phyloP scores from a whole-genome alignment of 495 filamentous ascomycete species.

The Aspergillus cavernicola region DNA sequence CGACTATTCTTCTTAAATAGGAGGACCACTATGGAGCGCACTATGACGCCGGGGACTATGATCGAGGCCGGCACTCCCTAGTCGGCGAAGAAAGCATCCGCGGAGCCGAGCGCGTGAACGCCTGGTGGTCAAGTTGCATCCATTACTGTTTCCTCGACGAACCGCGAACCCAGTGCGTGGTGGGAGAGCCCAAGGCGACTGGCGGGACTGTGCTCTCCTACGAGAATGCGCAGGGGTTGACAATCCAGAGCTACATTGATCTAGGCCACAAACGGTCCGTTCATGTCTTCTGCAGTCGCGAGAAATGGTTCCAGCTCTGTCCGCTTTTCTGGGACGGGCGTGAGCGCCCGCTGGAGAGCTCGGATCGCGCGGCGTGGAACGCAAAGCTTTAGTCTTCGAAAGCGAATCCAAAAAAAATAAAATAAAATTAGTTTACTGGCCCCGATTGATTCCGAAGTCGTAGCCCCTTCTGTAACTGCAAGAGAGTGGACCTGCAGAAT shows the following conservation, averaged over 20 bases:
- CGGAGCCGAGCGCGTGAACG: constrained; percentile 61
- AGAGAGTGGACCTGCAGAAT: neutral
- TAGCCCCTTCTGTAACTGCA: neutral
- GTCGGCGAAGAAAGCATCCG: constrained; percentile 61
- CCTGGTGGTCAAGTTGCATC: constrained; percentile 66
- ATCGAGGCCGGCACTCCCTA: constrained; percentile 65
- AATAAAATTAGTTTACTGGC: neutral
- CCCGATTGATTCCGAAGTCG: neutral
- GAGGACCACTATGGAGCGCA: constrained; percentile 65
- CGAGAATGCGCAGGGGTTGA: constrained; percentile 62
- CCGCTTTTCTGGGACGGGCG: constrained; percentile 51
- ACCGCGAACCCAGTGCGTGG: constrained; percentile 56
- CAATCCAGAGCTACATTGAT: constrained; percentile 62
- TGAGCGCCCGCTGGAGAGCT: constrained; percentile 40
- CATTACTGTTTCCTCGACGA: constrained; percentile 71
- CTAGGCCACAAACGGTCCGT: constrained; percentile 63
- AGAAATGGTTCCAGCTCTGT: constrained; percentile 66
- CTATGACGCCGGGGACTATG: constrained; percentile 59
- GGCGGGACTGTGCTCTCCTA: constrained; percentile 59
- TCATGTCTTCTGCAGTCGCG: constrained; percentile 55
- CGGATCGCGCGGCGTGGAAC: constrained; percentile 48
- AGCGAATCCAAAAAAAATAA: neutral
- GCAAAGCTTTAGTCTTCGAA: constrained; percentile 35
- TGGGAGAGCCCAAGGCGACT: constrained; percentile 63
- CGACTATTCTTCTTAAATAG: constrained; percentile 44